Conservation (phyloP, 176 grass and related monocot genomes). For the Eragrostis curvula region DNA sequence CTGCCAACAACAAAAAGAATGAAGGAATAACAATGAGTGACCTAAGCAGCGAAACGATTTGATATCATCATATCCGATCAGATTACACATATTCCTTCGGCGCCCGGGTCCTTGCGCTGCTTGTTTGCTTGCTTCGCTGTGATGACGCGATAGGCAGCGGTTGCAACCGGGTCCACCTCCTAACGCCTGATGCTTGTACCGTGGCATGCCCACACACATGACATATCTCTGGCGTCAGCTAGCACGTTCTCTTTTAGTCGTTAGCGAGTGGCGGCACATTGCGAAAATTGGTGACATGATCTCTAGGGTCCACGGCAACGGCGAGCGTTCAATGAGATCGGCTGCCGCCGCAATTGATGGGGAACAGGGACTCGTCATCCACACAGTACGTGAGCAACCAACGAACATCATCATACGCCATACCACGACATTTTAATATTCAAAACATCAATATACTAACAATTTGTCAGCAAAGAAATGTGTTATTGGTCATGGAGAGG, state of each 20-base stretch:
- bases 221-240: not conserved
- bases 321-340: not conserved
- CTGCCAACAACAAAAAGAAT: not conserved
- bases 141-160: not conserved
- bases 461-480: not conserved
- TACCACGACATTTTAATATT: not conserved
- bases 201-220: not conserved
- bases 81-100: not conserved
- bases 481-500: not conserved
- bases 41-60: not conserved
- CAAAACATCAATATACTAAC: not conserved
- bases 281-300: not conserved
- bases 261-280: slow-evolving; percentile 21
- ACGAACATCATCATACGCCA: not conserved
- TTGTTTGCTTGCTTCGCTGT: not conserved
- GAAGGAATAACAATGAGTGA: not conserved
- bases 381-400: not conserved
- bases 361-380: not conserved
- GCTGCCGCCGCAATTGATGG: not conserved
- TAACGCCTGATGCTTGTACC: not conserved
- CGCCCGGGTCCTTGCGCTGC: not conserved
- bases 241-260: not conserved
- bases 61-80: not conserved
- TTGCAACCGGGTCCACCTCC: not conserved
- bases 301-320: not conserved